A percentile compares a stretch with the other conserved stretches of the same genome.
phyloP scores from a whole-genome alignment of 139 green algal genomes.

The Micractinium sp. region DNA sequence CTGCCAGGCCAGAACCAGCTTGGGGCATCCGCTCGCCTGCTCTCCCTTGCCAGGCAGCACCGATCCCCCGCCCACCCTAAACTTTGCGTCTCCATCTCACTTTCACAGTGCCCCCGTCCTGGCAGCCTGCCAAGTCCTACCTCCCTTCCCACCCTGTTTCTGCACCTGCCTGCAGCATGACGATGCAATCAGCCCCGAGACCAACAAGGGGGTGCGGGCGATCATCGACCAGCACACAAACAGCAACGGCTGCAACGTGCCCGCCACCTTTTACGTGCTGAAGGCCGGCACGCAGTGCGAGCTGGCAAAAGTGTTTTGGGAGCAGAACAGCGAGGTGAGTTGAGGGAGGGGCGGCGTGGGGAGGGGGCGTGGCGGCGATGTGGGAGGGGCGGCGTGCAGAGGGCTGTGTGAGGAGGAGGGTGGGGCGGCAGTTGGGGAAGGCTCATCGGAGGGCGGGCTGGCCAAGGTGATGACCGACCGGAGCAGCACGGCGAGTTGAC shows the following conservation, averaged over 20 bases:
- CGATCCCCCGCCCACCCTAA: too few relatives aligned
- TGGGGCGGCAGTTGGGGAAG: too few relatives aligned
- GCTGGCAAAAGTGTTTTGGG: constrained; percentile 29
- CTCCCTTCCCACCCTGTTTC: too few relatives aligned
- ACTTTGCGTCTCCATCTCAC: not conserved
- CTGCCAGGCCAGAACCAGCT: not conserved
- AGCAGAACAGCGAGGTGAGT: constrained; percentile 44
- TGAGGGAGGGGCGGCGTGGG: not conserved
- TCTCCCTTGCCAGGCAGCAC: too few relatives aligned
- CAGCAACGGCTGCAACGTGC: constrained; percentile 34
- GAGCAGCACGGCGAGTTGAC: too few relatives aligned
- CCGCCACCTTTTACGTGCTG: constrained; percentile 41
- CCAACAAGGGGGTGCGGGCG: constrained; percentile 19
- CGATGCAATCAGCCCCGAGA: constrained; percentile 26
- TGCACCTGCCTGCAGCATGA: constrained; percentile 15
- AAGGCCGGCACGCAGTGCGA: constrained; percentile 28
- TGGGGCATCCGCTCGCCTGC: too few relatives aligned
- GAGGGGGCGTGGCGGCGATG: too few relatives aligned
- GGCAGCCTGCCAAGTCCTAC: not conserved
- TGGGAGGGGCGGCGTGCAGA: not conserved
- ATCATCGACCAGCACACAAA: constrained; percentile 42
- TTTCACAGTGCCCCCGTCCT: not conserved
- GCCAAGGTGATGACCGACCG: too few relatives aligned
- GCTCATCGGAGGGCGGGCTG: too few relatives aligned
- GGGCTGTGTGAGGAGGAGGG: too few relatives aligned